These are phyloP conservation scores for Xylariaceae sp. DNA, from an alignment of 2,329 filamentous ascomycete species.

Conservation along the genomic window DNA sequence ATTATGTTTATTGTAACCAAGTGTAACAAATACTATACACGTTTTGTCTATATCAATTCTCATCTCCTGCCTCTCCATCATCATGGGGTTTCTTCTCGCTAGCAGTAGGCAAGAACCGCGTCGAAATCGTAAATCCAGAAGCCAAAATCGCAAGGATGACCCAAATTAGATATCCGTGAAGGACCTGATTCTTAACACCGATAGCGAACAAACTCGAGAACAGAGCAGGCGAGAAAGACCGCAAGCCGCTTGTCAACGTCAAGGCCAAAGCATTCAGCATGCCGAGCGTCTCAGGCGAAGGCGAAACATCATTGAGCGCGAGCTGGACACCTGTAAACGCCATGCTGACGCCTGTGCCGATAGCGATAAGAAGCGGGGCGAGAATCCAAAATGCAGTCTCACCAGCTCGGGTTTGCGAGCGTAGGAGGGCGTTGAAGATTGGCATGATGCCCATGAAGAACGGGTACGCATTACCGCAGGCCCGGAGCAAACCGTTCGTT, in stretches of 20 bases:
- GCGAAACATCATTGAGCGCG: conserved; percentile 69
- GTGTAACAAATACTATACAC: no score
- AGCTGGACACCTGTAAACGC: conserved; percentile 69
- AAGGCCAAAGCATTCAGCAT: conserved; percentile 68
- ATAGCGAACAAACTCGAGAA: conserved; percentile 66
- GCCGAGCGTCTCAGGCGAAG: conserved; percentile 59
- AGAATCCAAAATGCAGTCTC: conserved; percentile 54
- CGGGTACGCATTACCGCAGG: conserved; percentile 58
- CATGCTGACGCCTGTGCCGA: conserved; percentile 65
- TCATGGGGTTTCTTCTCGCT: conserved; percentile 24
- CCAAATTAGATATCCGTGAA: conserved; percentile 65
- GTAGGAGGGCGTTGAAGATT: conserved; percentile 53
- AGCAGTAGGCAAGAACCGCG: conserved; percentile 33
- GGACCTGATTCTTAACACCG: conserved; percentile 57
- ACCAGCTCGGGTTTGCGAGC: conserved; percentile 36
- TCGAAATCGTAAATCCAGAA: conserved; percentile 30
- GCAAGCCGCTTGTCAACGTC: conserved; percentile 56
- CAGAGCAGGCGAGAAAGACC: conserved; percentile 62
- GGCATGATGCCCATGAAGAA: conserved; percentile 56
- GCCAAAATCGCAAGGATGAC: conserved; percentile 45
- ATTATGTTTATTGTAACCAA: no score
- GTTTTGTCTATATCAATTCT: conserved; percentile 1
- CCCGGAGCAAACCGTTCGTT: conserved; percentile 60
- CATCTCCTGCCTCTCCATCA: conserved; percentile 6
- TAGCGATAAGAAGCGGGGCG: conserved; percentile 39